These are phyloP conservation scores for Sphagnurus paluster DNA, from an alignment of 1,284 basidiomycete genomes.

Conservation along the genomic window DNA sequence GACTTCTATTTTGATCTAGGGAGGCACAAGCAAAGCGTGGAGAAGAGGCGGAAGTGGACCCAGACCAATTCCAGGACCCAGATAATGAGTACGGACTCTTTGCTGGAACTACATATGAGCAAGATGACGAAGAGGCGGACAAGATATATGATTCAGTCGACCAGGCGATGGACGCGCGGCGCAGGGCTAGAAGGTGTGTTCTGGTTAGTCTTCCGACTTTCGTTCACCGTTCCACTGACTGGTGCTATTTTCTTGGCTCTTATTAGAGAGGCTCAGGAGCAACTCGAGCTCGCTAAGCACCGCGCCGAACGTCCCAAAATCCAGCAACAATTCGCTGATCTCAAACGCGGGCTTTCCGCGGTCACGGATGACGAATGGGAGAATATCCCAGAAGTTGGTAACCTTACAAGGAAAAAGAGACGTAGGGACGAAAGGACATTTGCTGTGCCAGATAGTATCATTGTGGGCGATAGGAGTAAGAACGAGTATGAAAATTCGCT, in stretches of 20 bases:
- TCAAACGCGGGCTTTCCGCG: slow-evolving; percentile 86
- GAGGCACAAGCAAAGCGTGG: slow-evolving; percentile 83
- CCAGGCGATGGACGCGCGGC: slow-evolving; percentile 84
- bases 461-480: slow-evolving; percentile 80
- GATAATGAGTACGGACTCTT: slow-evolving; percentile 98
- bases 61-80: slow-evolving; percentile 92
- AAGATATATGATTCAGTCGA: slow-evolving; percentile 92
- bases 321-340: slow-evolving; percentile 91
- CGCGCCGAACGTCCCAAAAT: slow-evolving; percentile 86
- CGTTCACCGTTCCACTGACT: slow-evolving; percentile 30
- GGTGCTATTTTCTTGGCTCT: slow-evolving; percentile 21
- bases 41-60: slow-evolving; percentile 84
- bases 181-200: slow-evolving; percentile 76
- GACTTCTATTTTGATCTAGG: slow-evolving; percentile 33
- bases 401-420: slow-evolving; percentile 90
- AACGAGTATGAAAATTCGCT: slow-evolving; percentile 76
- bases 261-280: slow-evolving; percentile 73
- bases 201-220: slow-evolving; percentile 37
- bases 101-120: slow-evolving; percentile 93
- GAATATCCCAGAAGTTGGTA: slow-evolving; percentile 92
- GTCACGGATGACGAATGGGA: slow-evolving; percentile 96
- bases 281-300: slow-evolving; percentile 68
- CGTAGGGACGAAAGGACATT: slow-evolving; percentile 85
- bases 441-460: slow-evolving; percentile 90
- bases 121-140: slow-evolving; percentile 98